These are phyloP conservation scores for Acmispon strigosus DNA, from an alignment of 306 rosid genomes.

Conservation along the genomic window DNA sequence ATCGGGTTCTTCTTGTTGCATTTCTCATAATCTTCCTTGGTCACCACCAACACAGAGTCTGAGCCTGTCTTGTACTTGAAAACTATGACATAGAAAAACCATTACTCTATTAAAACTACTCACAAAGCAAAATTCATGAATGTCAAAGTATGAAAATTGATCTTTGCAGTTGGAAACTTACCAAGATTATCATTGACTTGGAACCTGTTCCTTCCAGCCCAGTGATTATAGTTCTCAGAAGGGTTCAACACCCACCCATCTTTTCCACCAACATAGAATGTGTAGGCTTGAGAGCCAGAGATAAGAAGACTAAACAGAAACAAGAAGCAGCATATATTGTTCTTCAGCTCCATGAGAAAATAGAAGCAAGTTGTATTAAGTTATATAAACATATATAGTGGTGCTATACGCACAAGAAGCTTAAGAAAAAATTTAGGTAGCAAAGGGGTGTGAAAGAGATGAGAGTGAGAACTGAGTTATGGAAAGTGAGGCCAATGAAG, in stretches of 20 bases:
- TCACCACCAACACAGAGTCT: slow-evolving; percentile 70
- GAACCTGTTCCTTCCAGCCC: slow-evolving; percentile 64
- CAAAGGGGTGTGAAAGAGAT: neutral
- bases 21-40: slow-evolving; percentile 48
- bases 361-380: neutral
- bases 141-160: neutral
- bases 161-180: slow-evolving; percentile 18
- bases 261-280: slow-evolving; percentile 53
- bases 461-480: neutral
- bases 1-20: slow-evolving; percentile 64
- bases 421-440: neutral
- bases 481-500: neutral
- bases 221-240: slow-evolving; percentile 39
- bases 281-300: slow-evolving; percentile 33
- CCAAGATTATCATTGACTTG: slow-evolving; percentile 57
- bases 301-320: slow-evolving; percentile 18
- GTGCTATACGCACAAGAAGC: neutral
- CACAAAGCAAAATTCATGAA: neutral
- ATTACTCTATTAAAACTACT: neutral
- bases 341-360: slow-evolving; percentile 38
- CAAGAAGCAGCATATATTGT: slow-evolving; percentile 11
- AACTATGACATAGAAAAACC: slow-evolving; percentile 24
- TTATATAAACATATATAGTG: neutral
- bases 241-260: slow-evolving; percentile 81
- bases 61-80: slow-evolving; percentile 65